These are phyloP conservation scores for Bipolaris gigantea DNA, from an alignment of 2,329 filamentous ascomycete species.

Conservation along the genomic window DNA sequence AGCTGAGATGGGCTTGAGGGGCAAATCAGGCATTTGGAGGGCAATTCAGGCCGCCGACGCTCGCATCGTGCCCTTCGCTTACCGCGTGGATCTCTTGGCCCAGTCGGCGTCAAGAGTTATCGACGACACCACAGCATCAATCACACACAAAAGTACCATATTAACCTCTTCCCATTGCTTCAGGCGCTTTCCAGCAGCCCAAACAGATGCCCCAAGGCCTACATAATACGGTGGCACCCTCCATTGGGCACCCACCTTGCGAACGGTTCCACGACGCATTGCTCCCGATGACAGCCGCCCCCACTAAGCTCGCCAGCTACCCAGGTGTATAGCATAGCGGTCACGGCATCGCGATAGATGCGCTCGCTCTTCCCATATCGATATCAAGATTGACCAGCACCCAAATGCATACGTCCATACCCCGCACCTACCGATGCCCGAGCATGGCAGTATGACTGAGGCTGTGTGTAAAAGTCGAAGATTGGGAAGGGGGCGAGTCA, in stretches of 20 bases:
- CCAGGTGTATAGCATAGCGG: slow-evolving; percentile 18
- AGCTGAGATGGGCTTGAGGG: neutral
- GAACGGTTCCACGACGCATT: slow-evolving; percentile 26
- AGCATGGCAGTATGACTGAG: slow-evolving; percentile 26
- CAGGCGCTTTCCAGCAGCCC: slow-evolving; percentile 26
- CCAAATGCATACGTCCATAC: slow-evolving; percentile 25
- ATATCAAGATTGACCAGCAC: slow-evolving; percentile 33
- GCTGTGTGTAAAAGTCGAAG: slow-evolving; percentile 34
- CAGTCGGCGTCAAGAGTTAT: slow-evolving; percentile 8
- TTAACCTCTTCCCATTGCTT: slow-evolving; percentile 26
- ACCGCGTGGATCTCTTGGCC: slow-evolving; percentile 9
- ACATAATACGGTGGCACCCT: slow-evolving; percentile 28
- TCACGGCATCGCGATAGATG: slow-evolving; percentile 23
- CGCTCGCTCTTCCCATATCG: slow-evolving; percentile 42
- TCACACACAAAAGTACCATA: slow-evolving; percentile 9
- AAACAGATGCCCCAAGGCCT: slow-evolving; percentile 26
- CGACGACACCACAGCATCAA: slow-evolving; percentile 25
- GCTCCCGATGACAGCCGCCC: slow-evolving; percentile 17
- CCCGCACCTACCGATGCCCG: slow-evolving; percentile 26
- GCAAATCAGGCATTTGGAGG: neutral
- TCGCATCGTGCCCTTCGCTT: slow-evolving; percentile 19
- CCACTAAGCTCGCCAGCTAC: slow-evolving; percentile 18
- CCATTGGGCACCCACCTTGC: slow-evolving; percentile 23
- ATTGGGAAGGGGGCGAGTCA: slow-evolving; percentile 43
- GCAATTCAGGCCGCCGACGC: slow-evolving; percentile 5